Percentiles rank a stretch among this genome's conserved stretches.
Conservation (phyloP, 805 yeast genomes). For the Wickerhamomyces sydowiorum region DNA sequence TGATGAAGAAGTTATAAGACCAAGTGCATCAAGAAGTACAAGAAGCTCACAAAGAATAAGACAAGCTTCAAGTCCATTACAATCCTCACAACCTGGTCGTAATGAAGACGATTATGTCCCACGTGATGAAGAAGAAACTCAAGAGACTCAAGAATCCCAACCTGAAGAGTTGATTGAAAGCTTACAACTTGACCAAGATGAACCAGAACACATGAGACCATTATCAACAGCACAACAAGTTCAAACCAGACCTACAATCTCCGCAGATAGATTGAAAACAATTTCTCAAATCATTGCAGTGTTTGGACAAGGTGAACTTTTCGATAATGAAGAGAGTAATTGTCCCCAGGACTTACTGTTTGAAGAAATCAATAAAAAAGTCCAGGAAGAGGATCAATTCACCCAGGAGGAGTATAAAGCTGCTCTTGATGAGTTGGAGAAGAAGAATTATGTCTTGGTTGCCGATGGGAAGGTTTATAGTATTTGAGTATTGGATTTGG, state of each 20-base stretch:
- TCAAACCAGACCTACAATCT: constrained; percentile 31
- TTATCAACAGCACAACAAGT: neutral
- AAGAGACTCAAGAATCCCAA: constrained; percentile 7
- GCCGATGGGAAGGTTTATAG: constrained; percentile 45
- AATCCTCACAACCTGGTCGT: constrained; percentile 8
- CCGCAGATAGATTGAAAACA: constrained; percentile 42
- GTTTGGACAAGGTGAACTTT: constrained; percentile 37
- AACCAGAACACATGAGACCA: neutral
- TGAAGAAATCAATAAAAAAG: constrained; percentile 35
- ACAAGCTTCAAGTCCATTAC: constrained; percentile 3
- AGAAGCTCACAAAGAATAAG: constrained; percentile 2
- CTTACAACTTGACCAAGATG: neutral
- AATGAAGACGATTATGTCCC: constrained; percentile 13
- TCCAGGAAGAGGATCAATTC: constrained; percentile 44
- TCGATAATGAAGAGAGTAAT: constrained; percentile 40
- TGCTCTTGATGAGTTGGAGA: constrained; percentile 37
- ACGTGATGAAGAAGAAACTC: constrained; percentile 9
- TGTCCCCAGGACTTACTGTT: constrained; percentile 33
- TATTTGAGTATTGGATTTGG: constrained; percentile 21
- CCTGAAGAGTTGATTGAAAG: constrained; percentile 1
- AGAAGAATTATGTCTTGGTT: constrained; percentile 40
- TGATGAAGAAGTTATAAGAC: constrained; percentile 21
- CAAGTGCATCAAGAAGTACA: constrained; percentile 5
- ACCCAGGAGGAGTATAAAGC: constrained; percentile 37
- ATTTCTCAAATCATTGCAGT: constrained; percentile 43